These are phyloP conservation scores for Fusarium mundagurra DNA, from an alignment of 2,329 filamentous ascomycete genomes.

Conservation along the genomic window DNA sequence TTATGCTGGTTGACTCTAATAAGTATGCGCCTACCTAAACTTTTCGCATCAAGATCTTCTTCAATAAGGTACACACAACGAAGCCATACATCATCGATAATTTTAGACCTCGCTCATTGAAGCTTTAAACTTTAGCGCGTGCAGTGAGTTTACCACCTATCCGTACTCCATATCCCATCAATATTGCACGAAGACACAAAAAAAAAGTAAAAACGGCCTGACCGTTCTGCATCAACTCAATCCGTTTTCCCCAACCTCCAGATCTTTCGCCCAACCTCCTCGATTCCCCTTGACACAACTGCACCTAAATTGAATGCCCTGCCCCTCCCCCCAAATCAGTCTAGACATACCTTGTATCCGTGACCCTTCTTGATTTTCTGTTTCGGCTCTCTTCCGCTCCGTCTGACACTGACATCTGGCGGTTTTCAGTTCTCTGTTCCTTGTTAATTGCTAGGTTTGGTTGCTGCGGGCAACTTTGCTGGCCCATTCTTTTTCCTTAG, in stretches of 20 bases:
- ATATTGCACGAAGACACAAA: neutral
- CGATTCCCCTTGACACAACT: constrained; percentile 13
- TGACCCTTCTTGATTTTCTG: neutral
- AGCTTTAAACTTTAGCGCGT: constrained; percentile 3
- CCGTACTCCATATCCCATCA: neutral
- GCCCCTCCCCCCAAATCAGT: constrained; percentile 5
- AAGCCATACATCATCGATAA: constrained; percentile 12
- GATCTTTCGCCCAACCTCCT: constrained; percentile 23
- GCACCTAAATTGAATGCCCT: constrained; percentile 29
- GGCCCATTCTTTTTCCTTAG: constrained; percentile 32
- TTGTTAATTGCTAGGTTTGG: constrained; percentile 27
- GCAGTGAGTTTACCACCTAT: constrained; percentile 17
- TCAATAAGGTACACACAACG: neutral
- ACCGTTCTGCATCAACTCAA: constrained; percentile 9
- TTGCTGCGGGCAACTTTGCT: constrained; percentile 44
- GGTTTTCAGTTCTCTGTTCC: neutral
- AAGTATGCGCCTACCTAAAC: neutral
- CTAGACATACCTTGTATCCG: neutral
- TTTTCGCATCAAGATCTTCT: neutral
- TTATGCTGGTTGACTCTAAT: neutral
- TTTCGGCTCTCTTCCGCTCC: constrained; percentile 25
- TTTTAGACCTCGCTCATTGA: neutral
- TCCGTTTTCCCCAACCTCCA: constrained; percentile 30
- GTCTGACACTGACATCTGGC: constrained; percentile 19
- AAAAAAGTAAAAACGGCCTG: constrained; percentile 18